Conservation (phyloP, 805 yeast species). For the Saturnispora halmiae region DNA sequence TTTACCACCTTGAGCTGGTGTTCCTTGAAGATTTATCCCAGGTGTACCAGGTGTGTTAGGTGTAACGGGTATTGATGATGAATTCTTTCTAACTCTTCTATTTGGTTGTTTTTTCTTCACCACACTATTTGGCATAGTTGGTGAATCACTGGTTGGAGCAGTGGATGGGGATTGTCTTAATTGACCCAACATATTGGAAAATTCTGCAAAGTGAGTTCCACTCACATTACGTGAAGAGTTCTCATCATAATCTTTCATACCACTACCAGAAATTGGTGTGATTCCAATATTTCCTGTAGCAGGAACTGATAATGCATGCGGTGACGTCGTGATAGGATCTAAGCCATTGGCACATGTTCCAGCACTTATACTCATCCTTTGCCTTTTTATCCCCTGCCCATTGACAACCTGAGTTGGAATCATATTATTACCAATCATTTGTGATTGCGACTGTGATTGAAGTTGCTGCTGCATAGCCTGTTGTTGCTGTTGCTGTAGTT, state of each 20-base stretch:
- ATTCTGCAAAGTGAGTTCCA: constrained; percentile 15
- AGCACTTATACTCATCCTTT: constrained; percentile 15
- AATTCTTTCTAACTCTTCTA: constrained; percentile 22
- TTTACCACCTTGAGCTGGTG: constrained; percentile 6
- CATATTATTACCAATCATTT: constrained; percentile 13
- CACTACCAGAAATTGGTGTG: constrained; percentile 2
- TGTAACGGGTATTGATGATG: constrained; percentile 27
- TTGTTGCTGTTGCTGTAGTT: constrained; percentile 13
- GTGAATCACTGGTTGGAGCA: constrained; percentile 12
- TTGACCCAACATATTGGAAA: constrained; percentile 17
- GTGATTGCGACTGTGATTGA: constrained; percentile 17
- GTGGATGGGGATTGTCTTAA: constrained; percentile 12
- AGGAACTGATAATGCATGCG: constrained; percentile 18
- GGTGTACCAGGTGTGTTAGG: constrained; percentile 27
- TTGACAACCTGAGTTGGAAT: constrained; percentile 15
- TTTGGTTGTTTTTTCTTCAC: constrained; percentile 14
- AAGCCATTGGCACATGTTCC: constrained; percentile 13
- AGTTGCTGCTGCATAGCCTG: constrained; percentile 12
- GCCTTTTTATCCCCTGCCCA: constrained; percentile 15
- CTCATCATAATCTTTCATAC: constrained; percentile 68
- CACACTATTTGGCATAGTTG: background rate
- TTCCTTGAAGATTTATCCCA: constrained; percentile 10
- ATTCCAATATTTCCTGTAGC: constrained; percentile 8
- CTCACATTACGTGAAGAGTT: constrained; percentile 34
- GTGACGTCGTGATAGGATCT: constrained; percentile 15